phyloP scores from a whole-genome alignment of 106 monocot species.

The Acorus gramineus region DNA sequence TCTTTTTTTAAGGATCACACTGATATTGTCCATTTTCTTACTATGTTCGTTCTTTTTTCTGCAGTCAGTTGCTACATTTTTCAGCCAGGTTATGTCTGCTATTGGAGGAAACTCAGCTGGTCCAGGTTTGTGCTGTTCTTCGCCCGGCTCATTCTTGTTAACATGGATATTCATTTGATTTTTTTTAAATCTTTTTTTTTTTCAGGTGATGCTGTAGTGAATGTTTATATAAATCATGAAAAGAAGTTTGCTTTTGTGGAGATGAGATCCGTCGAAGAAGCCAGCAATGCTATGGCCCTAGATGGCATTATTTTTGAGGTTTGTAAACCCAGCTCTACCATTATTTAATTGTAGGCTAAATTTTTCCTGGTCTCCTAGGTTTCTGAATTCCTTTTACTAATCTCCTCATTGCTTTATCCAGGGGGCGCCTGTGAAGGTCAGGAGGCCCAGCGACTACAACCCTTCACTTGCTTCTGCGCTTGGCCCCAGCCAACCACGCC shows the following conservation, averaged over 20 bases:
- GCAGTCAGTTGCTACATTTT: constrained; percentile 89
- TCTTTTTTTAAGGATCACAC: background rate
- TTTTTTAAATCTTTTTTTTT: background rate
- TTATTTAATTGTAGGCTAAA: too few relatives aligned
- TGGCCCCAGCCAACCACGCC: constrained; percentile 45
- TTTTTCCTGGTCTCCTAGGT: too few relatives aligned
- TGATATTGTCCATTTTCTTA: too few relatives aligned
- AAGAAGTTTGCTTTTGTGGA: constrained; percentile 99
- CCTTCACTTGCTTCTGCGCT: constrained; percentile 49
- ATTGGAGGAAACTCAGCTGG: constrained; percentile 97
- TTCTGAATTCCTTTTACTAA: too few relatives aligned
- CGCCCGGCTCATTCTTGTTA: background rate
- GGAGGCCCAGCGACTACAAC: constrained; percentile 83
- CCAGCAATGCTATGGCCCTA: constrained; percentile 98
- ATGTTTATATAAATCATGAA: constrained; percentile 97
- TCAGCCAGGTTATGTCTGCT: constrained; percentile 90
- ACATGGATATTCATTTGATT: background rate
- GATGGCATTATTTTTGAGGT: constrained; percentile 99
- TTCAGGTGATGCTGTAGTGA: constrained; percentile 93
- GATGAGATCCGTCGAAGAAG: constrained; percentile 99
- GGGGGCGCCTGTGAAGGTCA: constrained; percentile 81
- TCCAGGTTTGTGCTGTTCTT: constrained; percentile 50
- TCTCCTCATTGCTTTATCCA: constrained; percentile 3
- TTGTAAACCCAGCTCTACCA: background rate
- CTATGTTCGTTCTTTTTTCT: background rate